Conservation (phyloP, 2,329 filamentous ascomycete genomes). For the Amphichorda felina region DNA sequence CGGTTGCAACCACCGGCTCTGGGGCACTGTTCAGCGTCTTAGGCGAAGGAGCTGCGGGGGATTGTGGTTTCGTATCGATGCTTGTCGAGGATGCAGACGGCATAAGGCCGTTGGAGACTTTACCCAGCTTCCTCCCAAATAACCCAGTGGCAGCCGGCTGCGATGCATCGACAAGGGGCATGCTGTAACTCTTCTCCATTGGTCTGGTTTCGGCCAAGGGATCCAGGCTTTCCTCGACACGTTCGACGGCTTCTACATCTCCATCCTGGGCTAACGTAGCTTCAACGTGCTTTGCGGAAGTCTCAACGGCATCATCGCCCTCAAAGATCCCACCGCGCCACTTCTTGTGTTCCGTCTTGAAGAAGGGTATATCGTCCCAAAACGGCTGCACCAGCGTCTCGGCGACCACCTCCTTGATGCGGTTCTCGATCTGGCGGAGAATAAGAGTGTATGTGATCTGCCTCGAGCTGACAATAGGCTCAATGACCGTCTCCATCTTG, state of each 20-base stretch:
- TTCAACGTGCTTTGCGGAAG: constrained; percentile 8
- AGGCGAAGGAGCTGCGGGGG: constrained; percentile 20
- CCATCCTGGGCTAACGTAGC: constrained; percentile 23
- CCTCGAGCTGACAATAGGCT: constrained; percentile 87
- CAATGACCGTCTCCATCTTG: constrained; percentile 85
- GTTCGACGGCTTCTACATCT: constrained; percentile 34
- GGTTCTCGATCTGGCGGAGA: constrained; percentile 82
- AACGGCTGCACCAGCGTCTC: constrained; percentile 88
- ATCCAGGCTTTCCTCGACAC: constrained; percentile 27
- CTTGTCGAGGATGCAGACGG: constrained; percentile 33
- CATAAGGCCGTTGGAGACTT: constrained; percentile 16
- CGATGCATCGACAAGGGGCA: constrained; percentile 27
- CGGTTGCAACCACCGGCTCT: constrained; percentile 54
- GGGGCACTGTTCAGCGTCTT: constrained; percentile 33
- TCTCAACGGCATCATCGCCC: constrained; percentile 34
- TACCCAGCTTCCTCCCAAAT: constrained; percentile 37
- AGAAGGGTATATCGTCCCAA: constrained; percentile 93
- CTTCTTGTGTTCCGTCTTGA: constrained; percentile 63
- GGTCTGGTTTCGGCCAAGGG: constrained; percentile 26
- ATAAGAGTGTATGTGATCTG: constrained; percentile 95
- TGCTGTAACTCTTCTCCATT: constrained; percentile 44
- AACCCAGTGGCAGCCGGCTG: constrained; percentile 24
- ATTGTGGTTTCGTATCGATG: constrained; percentile 30
- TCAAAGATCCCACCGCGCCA: constrained; percentile 80
- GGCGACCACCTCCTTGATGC: constrained; percentile 85